A percentile compares a stretch with the other conserved stretches of the same genome.
Evolutionary conservation across 2,329 filamentous ascomycete species (phyloP).

Genomic region (Aspergillus tubingensis): DNA sequence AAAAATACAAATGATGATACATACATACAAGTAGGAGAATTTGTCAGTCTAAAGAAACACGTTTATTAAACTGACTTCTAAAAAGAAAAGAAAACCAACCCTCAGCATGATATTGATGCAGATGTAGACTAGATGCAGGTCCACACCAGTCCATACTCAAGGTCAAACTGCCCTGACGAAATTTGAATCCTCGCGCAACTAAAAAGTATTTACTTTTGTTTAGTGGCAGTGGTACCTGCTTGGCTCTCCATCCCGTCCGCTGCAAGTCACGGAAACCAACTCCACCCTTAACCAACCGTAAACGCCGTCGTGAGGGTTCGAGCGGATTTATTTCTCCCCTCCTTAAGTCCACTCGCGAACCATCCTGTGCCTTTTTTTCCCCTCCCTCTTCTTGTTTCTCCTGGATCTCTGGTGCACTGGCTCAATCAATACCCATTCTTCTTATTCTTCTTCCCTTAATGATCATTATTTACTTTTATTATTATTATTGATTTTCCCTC

Average conservation of each 20-base stretch:
- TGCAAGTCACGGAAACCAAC: slow-evolving; percentile 19
- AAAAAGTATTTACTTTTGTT: not conserved
- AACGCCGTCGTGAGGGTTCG: no score
- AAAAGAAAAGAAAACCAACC: not conserved
- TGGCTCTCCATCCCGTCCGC: slow-evolving; percentile 8
- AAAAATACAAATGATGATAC: not conserved
- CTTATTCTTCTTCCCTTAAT: not conserved
- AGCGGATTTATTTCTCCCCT: slow-evolving; percentile 12
- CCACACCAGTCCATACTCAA: not conserved
- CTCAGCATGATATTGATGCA: not conserved
- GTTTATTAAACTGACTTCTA: not conserved
- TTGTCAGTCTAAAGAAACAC: not conserved
- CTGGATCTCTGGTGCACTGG: not conserved
- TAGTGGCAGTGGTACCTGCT: slow-evolving; percentile 5
- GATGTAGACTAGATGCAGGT: not conserved
- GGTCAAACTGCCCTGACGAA: not conserved
- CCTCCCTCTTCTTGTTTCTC: not conserved
- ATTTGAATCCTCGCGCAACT: not conserved
- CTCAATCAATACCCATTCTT: not conserved
- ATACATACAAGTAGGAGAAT: not conserved
- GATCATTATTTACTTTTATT: not conserved
- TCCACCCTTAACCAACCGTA: slow-evolving; percentile 12
- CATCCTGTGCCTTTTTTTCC: slow-evolving; percentile 11
- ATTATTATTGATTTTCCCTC: not conserved
- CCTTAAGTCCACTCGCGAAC: slow-evolving; percentile 7